Evolutionary conservation across 2,329 filamentous ascomycete species (phyloP), one percentile per base, ranked within the genome.

Genomic region (Furcasterigmium furcatum): DNA sequence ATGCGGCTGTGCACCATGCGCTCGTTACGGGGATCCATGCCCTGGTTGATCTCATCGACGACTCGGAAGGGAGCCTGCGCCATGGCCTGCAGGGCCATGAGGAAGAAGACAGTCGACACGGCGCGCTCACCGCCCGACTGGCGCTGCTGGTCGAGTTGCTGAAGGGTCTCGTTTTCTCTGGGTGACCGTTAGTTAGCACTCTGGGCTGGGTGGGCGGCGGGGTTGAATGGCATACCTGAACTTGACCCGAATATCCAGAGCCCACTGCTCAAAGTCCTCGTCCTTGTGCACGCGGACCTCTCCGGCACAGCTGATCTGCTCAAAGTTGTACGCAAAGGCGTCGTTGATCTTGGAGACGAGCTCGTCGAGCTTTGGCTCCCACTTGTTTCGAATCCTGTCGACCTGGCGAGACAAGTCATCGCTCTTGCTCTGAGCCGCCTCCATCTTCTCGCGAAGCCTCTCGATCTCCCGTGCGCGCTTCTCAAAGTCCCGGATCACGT

Each of bases 11-110:
- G 94, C 14, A 99, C 91, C 82, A 96, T 95, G 56, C 94, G 88
- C 69, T 99, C 94, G 67, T 99, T 99, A 58, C 94, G 85, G 36
- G 92, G 94, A 65, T 99, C 94, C 94, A 99, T 99, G 54, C 94
- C 94, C 70, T 99, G 94, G 62, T 99, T 99, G 76, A 99, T 99
- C 71, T 99, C 94, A 67, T 99, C 94, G 48, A 99, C 94, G 41
- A 99, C 92, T 43, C 94, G 90, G 79, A 99, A 99, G 1, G 94
- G 94, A 4, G 91, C 91, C 58, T 91, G 87, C 14, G 94, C 92
- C 58, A 99, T 84, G 41, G 88, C 88, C 65, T 99, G 94, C 21
- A 99, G 80, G 5, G 94, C 90, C 91, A 99, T 97, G 46, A 99
- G 88, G 70, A 95, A 99, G 77, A 97, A 99, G 61, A 97, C 95